These are phyloP conservation scores for Brassica napus DNA, from an alignment of 345 rosid species.

Conservation along the genomic window DNA sequence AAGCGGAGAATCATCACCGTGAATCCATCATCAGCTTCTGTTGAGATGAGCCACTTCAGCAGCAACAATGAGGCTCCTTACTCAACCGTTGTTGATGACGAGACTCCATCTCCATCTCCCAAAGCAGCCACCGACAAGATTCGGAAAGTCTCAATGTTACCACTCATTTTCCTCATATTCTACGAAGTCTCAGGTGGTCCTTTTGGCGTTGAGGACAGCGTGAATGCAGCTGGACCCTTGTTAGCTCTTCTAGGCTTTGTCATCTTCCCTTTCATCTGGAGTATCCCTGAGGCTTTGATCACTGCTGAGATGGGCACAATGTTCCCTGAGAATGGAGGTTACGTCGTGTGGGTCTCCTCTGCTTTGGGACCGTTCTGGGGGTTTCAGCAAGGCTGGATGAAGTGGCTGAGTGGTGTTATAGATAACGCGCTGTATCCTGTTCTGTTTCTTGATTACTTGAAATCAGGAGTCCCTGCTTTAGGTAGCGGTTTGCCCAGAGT, in stretches of 20 bases:
- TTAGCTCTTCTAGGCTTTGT: constrained; percentile 69
- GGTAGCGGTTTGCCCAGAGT: constrained; percentile 58
- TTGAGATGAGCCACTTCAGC: constrained; percentile 43
- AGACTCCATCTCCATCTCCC: constrained; percentile 44
- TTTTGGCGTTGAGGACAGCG: constrained; percentile 76
- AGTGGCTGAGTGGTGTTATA: constrained; percentile 81
- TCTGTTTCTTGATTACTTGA: constrained; percentile 67
- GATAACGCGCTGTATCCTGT: constrained; percentile 77
- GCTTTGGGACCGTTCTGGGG: constrained; percentile 79
- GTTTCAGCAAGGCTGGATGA: constrained; percentile 89
- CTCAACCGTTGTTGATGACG: constrained; percentile 13
- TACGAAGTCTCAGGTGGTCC: constrained; percentile 63
- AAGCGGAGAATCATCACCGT: constrained; percentile 38
- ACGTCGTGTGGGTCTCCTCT: constrained; percentile 77
- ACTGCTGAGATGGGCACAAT: constrained; percentile 87
- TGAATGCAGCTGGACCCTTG: constrained; percentile 79
- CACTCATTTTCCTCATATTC: constrained; percentile 65
- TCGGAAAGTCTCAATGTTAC: constrained; percentile 61
- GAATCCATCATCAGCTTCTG: constrained; percentile 34
- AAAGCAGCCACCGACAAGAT: constrained; percentile 37
- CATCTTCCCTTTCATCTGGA: constrained; percentile 74
- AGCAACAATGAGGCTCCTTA: constrained; percentile 22
- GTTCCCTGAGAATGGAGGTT: constrained; percentile 88
- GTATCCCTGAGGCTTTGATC: constrained; percentile 76
- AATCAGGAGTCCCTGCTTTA: constrained; percentile 60